Percentiles rank a stretch among this genome's conserved stretches.
phyloP scores from a whole-genome alignment of 208 protist genomes.

The Wallacemonas rigidus region DNA sequence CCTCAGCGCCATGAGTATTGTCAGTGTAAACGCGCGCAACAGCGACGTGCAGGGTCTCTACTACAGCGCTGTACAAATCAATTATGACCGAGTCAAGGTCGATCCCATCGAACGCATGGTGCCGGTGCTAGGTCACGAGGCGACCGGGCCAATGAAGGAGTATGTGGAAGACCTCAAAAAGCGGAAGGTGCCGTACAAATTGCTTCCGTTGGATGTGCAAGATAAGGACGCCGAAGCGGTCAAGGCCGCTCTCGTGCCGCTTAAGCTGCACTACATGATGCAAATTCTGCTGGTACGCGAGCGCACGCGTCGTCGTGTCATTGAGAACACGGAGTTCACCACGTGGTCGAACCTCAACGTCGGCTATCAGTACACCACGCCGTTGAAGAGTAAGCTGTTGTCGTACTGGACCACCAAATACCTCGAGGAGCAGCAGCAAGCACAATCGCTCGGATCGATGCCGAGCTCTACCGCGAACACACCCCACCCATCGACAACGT shows the following conservation, averaged over 20 bases:
- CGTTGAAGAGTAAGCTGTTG: slow-evolving; percentile 39
- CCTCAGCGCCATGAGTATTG: background rate
- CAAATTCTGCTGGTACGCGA: slow-evolving; percentile 59
- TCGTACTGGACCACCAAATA: slow-evolving; percentile 20
- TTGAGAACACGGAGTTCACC: slow-evolving; percentile 49
- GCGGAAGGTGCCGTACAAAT: background rate
- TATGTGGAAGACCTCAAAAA: slow-evolving; percentile 26
- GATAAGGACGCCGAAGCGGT: slow-evolving; percentile 35
- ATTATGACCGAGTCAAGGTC: slow-evolving; percentile 24
- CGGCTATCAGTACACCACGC: slow-evolving; percentile 30
- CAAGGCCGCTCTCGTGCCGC: slow-evolving; percentile 32
- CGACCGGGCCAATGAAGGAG: slow-evolving; percentile 18
- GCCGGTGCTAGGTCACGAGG: slow-evolving; percentile 30
- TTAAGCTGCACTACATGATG: slow-evolving; percentile 49
- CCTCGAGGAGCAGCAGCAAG: slow-evolving; percentile 17
- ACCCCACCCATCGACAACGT: background rate
- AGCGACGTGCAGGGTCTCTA: slow-evolving; percentile 14
- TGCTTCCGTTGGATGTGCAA: slow-evolving; percentile 51
- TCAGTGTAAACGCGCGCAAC: background rate
- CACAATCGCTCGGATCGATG: background rate
- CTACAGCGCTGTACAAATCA: slow-evolving; percentile 19
- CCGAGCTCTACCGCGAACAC: slow-evolving; percentile 12
- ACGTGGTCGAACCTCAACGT: slow-evolving; percentile 25
- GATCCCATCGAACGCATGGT: slow-evolving; percentile 35
- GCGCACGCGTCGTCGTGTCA: slow-evolving; percentile 35